Conservation (phyloP, 352 stramenopile genomes). For the Globisporangium spinosum region DNA sequence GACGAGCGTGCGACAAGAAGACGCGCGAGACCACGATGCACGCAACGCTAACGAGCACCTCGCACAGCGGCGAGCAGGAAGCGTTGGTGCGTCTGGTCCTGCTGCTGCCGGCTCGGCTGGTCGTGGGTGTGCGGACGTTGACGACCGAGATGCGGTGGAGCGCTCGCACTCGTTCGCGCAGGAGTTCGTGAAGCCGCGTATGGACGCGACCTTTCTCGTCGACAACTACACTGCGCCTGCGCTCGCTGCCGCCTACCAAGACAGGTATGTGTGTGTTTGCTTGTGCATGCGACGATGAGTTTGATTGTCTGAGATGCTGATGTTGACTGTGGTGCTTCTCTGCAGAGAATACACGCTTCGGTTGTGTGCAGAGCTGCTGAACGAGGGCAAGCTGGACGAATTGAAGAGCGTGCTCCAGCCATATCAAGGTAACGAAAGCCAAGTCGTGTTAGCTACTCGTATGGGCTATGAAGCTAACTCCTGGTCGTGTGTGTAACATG, state of each 20-base stretch:
- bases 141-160: constrained; percentile 15
- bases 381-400: constrained; percentile 71
- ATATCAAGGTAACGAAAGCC: constrained; percentile 52
- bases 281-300: background rate
- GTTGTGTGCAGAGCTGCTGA: constrained; percentile 67
- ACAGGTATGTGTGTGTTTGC: constrained; percentile 66
- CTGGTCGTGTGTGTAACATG: background rate
- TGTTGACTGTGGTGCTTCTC: background rate
- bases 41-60: background rate
- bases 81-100: background rate
- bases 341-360: constrained; percentile 74
- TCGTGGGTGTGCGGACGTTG: background rate
- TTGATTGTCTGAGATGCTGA: background rate
- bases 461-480: background rate
- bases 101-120: background rate
- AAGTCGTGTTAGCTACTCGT: background rate
- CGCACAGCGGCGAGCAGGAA: background rate
- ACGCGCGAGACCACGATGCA: background rate
- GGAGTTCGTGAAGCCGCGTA: constrained; percentile 66
- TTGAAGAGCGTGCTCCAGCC: constrained; percentile 65
- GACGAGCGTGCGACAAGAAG: constrained; percentile 7
- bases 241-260: constrained; percentile 92
- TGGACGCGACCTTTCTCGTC: constrained; percentile 85
- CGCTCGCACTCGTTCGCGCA: constrained; percentile 43
- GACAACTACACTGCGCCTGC: constrained; percentile 96